Conservation (phyloP, 495 filamentous ascomycete species). For the Aspergillus bertholletiae region DNA sequence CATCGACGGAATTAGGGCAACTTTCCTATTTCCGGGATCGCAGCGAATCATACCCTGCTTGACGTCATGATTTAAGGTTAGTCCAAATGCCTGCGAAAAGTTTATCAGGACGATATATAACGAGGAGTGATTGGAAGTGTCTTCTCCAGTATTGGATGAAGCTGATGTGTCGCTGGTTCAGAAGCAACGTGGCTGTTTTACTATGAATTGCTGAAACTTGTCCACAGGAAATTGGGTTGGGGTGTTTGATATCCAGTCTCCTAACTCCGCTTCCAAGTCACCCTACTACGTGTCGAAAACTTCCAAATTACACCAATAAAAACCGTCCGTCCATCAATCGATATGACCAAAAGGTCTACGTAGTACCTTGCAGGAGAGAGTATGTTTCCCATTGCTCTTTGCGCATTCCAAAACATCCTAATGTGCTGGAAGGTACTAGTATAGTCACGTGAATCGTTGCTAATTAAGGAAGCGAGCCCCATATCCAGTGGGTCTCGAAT, state of each 20-base stretch:
- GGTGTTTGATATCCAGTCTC: not conserved
- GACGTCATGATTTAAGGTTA: not conserved
- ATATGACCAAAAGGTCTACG: not conserved
- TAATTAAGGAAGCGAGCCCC: too few relatives aligned
- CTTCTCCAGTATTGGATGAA: too few relatives aligned
- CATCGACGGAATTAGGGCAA: not conserved
- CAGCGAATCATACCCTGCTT: not conserved
- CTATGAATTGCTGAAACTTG: not conserved
- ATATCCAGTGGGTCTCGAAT: too few relatives aligned
- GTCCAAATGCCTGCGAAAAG: not conserved
- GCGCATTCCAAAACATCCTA: not conserved
- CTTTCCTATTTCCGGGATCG: not conserved
- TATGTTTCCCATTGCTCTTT: not conserved
- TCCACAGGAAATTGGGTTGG: not conserved
- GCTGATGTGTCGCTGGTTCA: too few relatives aligned
- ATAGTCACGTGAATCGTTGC: not conserved
- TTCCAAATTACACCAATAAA: not conserved
- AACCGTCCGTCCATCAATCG: not conserved
- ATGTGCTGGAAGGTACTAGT: not conserved
- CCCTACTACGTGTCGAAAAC: not conserved
- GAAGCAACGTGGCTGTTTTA: not conserved
- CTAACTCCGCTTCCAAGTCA: not conserved
- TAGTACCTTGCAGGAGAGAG: not conserved
- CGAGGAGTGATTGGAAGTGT: too few relatives aligned
- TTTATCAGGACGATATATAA: too few relatives aligned